These are phyloP conservation scores for Salix brachista DNA, from an alignment of 345 rosid genomes.

Conservation along the genomic window DNA sequence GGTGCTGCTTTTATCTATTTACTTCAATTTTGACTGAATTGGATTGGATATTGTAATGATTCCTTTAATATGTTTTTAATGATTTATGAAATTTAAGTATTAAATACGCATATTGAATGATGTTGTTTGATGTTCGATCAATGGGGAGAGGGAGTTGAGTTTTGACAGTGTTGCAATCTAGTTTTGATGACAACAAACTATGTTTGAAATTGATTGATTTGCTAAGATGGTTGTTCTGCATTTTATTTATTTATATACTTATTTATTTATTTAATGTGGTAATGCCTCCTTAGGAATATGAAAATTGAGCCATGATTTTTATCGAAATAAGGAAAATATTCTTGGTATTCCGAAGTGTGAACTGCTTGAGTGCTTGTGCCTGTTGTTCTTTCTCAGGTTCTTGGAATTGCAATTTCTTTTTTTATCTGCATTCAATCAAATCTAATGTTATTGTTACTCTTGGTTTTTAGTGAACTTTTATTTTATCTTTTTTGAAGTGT, in stretches of 20 bases:
- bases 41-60: neutral
- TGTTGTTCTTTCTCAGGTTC: neutral
- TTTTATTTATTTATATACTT: neutral
- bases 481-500: no score
- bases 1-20: neutral
- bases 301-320: neutral
- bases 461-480: no score
- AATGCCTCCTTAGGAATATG: neutral
- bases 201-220: neutral
- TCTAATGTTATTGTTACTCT: no score
- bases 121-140: neutral
- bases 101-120: neutral
- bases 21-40: neutral
- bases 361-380: neutral
- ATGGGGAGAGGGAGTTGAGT: no score
- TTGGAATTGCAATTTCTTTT: neutral
- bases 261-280: no score
- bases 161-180: neutral
- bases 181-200: neutral
- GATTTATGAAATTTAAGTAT: neutral
- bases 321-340: neutral
- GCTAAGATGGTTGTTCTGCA: neutral
- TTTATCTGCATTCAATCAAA: no score
- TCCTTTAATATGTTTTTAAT: neutral
- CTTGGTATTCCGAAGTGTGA: neutral